Evolutionary conservation across 1,284 basidiomycete genomes (phyloP).

Genomic region (Sanghuangporus weigelae): DNA sequence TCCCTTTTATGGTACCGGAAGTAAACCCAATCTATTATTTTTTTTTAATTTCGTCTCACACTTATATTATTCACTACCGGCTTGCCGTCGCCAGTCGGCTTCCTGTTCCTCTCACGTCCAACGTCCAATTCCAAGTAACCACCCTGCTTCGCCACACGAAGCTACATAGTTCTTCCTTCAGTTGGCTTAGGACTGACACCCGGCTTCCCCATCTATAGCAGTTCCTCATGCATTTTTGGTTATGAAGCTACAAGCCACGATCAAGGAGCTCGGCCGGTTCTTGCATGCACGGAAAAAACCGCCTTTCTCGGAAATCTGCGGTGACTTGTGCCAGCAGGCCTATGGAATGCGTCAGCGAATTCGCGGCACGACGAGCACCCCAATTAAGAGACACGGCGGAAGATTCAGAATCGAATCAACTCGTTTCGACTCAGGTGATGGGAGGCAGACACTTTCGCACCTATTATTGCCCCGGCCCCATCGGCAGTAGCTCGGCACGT

Average conservation of each 20-base stretch:
- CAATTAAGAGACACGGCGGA: neutral
- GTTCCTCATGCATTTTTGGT: no score
- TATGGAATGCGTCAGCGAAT: neutral
- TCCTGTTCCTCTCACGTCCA: neutral
- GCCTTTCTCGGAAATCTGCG: neutral
- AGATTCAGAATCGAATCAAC: neutral
- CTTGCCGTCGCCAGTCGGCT: neutral
- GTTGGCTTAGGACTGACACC: no score
- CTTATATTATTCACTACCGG: neutral
- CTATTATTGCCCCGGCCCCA: neutral
- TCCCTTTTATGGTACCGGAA: neutral
- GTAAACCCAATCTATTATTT: neutral
- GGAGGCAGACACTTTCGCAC: neutral
- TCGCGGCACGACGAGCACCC: neutral
- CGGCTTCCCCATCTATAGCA: no score
- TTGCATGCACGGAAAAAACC: neutral
- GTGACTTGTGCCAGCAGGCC: neutral
- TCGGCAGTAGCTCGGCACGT: slow-evolving; percentile 3
- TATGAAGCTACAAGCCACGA: neutral
- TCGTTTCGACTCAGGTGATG: neutral
- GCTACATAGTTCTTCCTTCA: no score
- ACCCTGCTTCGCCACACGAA: no score
- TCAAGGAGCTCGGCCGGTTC: neutral
- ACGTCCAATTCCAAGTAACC: neutral
- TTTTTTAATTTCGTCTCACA: neutral